Conservation (phyloP, 441 rosid genomes). For the Eutrema salsugineum region DNA sequence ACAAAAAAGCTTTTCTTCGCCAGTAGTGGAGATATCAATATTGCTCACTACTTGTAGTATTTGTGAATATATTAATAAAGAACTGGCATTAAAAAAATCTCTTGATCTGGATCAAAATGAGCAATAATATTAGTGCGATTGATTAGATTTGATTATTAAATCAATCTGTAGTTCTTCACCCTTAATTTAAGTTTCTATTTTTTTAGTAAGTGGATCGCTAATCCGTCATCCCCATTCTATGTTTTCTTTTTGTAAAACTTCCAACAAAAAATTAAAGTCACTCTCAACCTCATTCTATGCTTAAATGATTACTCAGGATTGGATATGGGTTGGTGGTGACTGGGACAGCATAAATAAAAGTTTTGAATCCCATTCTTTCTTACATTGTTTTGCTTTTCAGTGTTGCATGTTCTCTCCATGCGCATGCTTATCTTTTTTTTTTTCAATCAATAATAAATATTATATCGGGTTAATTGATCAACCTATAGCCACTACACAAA, state of each 20-base stretch:
- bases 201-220: neutral
- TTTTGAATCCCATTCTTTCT: neutral
- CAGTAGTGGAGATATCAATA: neutral
- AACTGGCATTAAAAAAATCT: neutral
- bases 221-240: neutral
- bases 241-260: neutral
- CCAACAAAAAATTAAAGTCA: neutral
- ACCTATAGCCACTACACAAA: too few relatives aligned
- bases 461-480: too few relatives aligned
- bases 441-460: too few relatives aligned
- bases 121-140: neutral
- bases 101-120: neutral
- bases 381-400: neutral
- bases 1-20: neutral
- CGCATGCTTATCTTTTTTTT: neutral
- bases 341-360: neutral
- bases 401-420: neutral
- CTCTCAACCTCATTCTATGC: neutral
- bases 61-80: neutral
- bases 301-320: neutral
- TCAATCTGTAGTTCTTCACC: neutral
- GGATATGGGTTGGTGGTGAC: neutral
- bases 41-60: neutral
- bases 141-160: neutral
- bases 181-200: neutral